Conservation (phyloP, 495 filamentous ascomycete species). For the Penicillium pulvis region DNA sequence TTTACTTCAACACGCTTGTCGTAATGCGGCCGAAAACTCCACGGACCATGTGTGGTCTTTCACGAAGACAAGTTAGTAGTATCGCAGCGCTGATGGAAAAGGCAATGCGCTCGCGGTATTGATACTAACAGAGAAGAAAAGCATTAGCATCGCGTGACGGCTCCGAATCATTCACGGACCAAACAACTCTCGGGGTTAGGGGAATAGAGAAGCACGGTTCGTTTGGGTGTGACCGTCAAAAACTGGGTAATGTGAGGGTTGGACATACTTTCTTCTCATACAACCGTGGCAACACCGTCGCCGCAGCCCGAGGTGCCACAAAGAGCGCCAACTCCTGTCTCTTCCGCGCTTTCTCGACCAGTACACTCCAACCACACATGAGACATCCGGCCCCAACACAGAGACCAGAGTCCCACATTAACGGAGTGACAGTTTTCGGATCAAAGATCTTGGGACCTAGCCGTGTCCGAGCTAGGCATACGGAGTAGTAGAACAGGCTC, state of each 20-base stretch:
- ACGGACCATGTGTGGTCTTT: constrained; percentile 65
- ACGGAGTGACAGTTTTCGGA: constrained; percentile 51
- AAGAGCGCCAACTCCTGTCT: constrained; percentile 82
- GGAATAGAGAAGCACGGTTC: not conserved
- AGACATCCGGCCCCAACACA: constrained; percentile 76
- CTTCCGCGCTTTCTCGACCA: constrained; percentile 68
- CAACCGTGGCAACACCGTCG: constrained; percentile 71
- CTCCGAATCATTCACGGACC: constrained; percentile 11
- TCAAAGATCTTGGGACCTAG: constrained; percentile 71
- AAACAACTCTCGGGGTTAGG: not conserved
- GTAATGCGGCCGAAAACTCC: constrained; percentile 74
- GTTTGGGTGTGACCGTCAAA: constrained; percentile 29
- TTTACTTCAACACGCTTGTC: constrained; percentile 52
- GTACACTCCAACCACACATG: constrained; percentile 82
- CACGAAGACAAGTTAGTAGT: constrained; percentile 69
- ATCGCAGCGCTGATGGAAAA: constrained; percentile 77
- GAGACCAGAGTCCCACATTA: constrained; percentile 67
- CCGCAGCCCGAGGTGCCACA: constrained; percentile 81
- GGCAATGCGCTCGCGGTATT: constrained; percentile 72
- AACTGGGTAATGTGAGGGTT: constrained; percentile 15
- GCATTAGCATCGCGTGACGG: constrained; percentile 26
- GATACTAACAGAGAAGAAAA: constrained; percentile 48
- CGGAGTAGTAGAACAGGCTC: constrained; percentile 81
- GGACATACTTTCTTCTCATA: constrained; percentile 64
- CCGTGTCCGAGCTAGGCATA: constrained; percentile 81